Evolutionary conservation across 2,329 filamentous ascomycete species (phyloP), one percentile per base, ranked within the genome.

Genomic region (Neurospora sp.): DNA sequence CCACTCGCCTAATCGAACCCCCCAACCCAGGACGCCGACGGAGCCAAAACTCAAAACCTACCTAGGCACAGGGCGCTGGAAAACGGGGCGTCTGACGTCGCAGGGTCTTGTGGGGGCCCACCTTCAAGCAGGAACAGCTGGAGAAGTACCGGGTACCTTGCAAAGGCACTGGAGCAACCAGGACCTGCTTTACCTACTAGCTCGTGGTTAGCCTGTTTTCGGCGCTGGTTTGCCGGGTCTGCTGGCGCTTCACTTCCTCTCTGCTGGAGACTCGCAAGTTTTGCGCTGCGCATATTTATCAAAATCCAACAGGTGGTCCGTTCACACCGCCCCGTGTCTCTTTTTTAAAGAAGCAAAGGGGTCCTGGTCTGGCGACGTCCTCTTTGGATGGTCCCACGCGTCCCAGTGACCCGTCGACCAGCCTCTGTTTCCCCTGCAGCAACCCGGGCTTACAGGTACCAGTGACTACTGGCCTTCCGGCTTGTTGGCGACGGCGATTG

Each of bases 341-440:
- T 36, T 33, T 28, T 5, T 15, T 17, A 57, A 57, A 68, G 57
- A 67, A 70, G 70, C 40, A 66, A 70, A 72, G 69, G 69, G 69
- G 39, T 70, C 72, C 74, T 67, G 70, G 71, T 70, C 69, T 66
- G 28, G 28, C 28, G 28, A 28, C 28, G 28, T 28, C 28, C 68
- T 66, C 23, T 70, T 46, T 69, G 67, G 69, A 66, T 66, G 52
- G 46, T 68, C 67, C 67, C 67, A 67, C 67, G 41, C 41, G 66
- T 66, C 69, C 46, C 67, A 38, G 71, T 66, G 67, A 69, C 39
- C 39, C 39, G 71, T 70, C 69, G 67, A 39, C 39, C 67, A 19
- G 28, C 68, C 23, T 39, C 33, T 68, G 52, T 70, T 67, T 69
- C 36, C 52, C 67, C 19, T 39, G 33, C 28, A 67, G 43, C 37